Evolutionary conservation across 108 stramenopile genomes (phyloP).

Genomic region (Cyclotella distinguenda): DNA sequence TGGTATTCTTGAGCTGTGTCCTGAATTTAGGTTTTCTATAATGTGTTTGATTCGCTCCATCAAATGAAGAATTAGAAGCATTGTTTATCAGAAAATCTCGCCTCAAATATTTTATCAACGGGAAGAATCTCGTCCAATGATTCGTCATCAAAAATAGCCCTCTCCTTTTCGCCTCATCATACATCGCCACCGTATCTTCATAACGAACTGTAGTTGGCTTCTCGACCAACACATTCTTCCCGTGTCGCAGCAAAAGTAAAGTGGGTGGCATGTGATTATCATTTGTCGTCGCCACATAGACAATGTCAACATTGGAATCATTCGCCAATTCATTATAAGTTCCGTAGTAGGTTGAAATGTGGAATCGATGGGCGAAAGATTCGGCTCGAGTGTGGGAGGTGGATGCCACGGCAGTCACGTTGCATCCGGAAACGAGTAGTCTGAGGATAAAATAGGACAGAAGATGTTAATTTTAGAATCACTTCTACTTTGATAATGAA

Average conservation of each 20-base stretch:
- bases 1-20: no score
- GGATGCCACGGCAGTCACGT: conserved; percentile 31
- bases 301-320: conserved; percentile 60
- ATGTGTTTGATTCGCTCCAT: no score
- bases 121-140: conserved; percentile 44
- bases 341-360: conserved; percentile 38
- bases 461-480: neutral
- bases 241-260: conserved; percentile 53
- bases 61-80: no score
- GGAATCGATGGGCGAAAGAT: conserved; percentile 19
- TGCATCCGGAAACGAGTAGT: conserved; percentile 33
- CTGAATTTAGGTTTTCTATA: no score
- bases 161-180: conserved; percentile 60
- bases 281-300: conserved; percentile 41
- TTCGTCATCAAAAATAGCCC: conserved; percentile 74
- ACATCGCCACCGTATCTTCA: conserved; percentile 65
- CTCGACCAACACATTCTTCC: conserved; percentile 81
- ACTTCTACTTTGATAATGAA: neutral
- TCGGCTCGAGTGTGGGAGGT: conserved; percentile 11
- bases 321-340: conserved; percentile 63
- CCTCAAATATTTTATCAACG: conserved; percentile 30
- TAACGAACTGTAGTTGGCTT: conserved; percentile 73
- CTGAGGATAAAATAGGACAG: neutral
- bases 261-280: conserved; percentile 58
- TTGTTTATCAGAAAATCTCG: conserved; percentile 8